Conservation (phyloP, 192 early-diverging fungal genomes). For the Coemansia sp. region DNA sequence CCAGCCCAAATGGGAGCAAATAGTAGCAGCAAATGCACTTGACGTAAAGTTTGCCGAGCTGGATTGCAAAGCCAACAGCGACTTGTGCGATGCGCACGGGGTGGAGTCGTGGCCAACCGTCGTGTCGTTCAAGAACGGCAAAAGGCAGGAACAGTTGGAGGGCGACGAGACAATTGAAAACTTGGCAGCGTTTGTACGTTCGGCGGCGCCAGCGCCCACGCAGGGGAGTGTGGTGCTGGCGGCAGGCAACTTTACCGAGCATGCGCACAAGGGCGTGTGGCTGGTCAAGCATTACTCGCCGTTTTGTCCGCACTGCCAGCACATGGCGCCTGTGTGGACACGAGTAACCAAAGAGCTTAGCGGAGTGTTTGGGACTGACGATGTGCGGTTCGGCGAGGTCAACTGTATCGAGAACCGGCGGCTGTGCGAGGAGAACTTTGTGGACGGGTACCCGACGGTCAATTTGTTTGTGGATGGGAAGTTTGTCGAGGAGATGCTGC, state of each 20-base stretch:
- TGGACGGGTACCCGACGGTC: conserved; percentile 60
- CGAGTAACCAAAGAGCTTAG: conserved; percentile 59
- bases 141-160: conserved; percentile 12
- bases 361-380: conserved; percentile 22
- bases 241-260: conserved; percentile 48
- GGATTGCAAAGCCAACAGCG: conserved; percentile 61
- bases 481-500: conserved; percentile 39
- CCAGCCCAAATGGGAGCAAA: conserved; percentile 71
- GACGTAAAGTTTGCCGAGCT: conserved; percentile 68
- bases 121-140: conserved; percentile 46
- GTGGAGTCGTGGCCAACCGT: conserved; percentile 59
- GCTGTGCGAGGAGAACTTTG: conserved; percentile 60
- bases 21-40: conserved; percentile 52
- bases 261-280: conserved; percentile 65
- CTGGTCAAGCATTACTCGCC: conserved; percentile 88
- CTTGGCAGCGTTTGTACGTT: conserved; percentile 13
- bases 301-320: conserved; percentile 80
- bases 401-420: conserved; percentile 65
- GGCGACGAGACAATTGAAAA: conserved; percentile 34
- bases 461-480: conserved; percentile 54
- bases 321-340: conserved; percentile 74
- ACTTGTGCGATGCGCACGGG: conserved; percentile 59
- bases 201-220: conserved; percentile 2
- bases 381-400: conserved; percentile 65
- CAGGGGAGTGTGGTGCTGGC: conserved; percentile 55